Evolutionary conservation across 208 protist species (phyloP).

Genomic region (Giardia muris): DNA sequence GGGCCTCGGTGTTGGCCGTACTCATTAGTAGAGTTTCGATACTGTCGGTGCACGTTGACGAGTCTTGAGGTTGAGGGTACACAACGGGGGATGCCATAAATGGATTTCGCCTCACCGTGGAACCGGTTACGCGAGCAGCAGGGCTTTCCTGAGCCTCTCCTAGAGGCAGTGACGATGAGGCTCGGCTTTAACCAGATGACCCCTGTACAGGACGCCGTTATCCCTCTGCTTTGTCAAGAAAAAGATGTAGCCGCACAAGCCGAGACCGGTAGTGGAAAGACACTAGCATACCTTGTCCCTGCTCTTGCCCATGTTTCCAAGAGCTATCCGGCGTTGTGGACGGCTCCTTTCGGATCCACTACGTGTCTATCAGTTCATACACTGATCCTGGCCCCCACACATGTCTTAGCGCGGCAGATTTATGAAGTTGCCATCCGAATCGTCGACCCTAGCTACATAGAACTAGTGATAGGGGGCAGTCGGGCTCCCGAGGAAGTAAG

Average conservation of each 20-base stretch:
- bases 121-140: neutral
- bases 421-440: constrained; percentile 86
- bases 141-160: neutral
- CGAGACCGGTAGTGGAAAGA: constrained; percentile 60
- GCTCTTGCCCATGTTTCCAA: neutral
- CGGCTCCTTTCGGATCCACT: neutral
- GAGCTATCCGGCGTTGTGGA: neutral
- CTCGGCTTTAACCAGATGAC: neutral
- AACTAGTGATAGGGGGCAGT: neutral
- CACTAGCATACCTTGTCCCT: constrained; percentile 33
- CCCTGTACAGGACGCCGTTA: constrained; percentile 58
- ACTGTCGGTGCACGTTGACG: no score
- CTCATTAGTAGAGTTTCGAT: no score
- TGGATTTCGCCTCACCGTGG: neutral
- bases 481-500: neutral
- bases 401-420: constrained; percentile 91
- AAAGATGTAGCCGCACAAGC: constrained; percentile 62
- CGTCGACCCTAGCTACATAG: constrained; percentile 47
- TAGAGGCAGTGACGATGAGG: neutral
- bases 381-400: constrained; percentile 84
- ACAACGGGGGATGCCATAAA: no score
- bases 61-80: no score
- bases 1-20: no score
- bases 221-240: constrained; percentile 62
- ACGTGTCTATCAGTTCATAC: constrained; percentile 43